Conservation (phyloP, 305 asterid genomes). For the Fraxinus platypoda region DNA sequence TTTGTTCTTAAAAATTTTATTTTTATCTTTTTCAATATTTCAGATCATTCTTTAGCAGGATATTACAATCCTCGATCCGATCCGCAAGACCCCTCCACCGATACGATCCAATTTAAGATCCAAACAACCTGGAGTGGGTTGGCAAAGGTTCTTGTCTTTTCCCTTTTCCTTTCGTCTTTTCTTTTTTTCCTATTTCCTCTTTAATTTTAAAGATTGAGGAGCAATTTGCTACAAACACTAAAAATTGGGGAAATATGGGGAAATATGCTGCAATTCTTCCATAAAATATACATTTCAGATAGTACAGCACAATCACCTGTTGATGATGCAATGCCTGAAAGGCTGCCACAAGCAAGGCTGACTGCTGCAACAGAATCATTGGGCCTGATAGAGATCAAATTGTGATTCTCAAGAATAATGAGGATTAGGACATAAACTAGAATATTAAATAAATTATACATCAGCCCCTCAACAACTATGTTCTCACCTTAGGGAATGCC, state of each 20-base stretch:
- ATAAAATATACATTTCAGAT: neutral
- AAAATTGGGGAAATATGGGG: neutral
- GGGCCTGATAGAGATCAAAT: slow-evolving; percentile 43
- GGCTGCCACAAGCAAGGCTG: slow-evolving; percentile 74
- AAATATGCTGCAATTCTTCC: neutral
- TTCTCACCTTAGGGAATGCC: slow-evolving; percentile 52
- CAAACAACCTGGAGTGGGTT: neutral
- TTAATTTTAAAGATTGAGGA: neutral
- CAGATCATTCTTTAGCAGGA: neutral
- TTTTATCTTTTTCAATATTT: neutral
- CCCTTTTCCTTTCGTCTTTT: neutral
- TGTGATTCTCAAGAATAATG: neutral
- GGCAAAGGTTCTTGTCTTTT: neutral
- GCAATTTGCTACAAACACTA: neutral
- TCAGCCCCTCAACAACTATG: neutral
- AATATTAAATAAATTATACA: neutral
- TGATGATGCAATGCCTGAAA: slow-evolving; percentile 74
- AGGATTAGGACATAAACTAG: neutral
- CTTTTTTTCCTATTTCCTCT: neutral
- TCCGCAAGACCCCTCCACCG: neutral
- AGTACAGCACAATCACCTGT: slow-evolving; percentile 45
- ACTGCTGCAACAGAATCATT: slow-evolving; percentile 54
- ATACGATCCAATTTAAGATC: neutral
- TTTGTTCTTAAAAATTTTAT: neutral
- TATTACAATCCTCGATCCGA: neutral